Conservation (phyloP, 225 moss, liverwort and hornwort species). For the Pseudoscleropodium purum region DNA sequence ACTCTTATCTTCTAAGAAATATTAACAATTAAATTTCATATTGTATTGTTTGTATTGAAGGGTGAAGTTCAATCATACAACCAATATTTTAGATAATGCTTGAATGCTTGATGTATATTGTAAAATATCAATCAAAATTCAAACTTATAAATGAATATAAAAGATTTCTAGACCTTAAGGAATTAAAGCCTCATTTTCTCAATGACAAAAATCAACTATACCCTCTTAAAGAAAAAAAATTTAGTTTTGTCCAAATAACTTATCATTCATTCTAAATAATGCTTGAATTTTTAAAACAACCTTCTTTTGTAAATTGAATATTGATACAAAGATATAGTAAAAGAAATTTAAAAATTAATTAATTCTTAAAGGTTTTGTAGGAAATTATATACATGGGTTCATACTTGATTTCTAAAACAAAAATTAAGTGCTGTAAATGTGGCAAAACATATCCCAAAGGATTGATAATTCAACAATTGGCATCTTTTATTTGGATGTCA, state of each 20-base stretch:
- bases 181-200: background rate
- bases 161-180: background rate
- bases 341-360: background rate
- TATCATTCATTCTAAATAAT: background rate
- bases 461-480: background rate
- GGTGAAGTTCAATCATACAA: no score
- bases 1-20: fast-evolving
- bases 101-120: no score
- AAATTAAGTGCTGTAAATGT: background rate
- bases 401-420: no score
- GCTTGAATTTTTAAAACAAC: background rate
- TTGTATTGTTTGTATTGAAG: no score
- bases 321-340: background rate
- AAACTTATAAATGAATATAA: background rate
- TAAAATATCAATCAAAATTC: background rate
- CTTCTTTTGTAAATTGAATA: background rate
- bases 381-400: fast-evolving
- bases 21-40: background rate
- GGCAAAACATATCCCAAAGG: background rate
- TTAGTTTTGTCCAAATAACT: background rate
- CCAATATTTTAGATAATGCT: no score
- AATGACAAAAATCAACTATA: background rate
- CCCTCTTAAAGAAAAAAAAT: background rate
- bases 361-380: background rate
- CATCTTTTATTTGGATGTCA: background rate